A percentile compares a stretch with the other conserved stretches of the same genome.
Evolutionary conservation across 2,329 filamentous ascomycete species (phyloP).

Genomic region (Fusarium acutatum): DNA sequence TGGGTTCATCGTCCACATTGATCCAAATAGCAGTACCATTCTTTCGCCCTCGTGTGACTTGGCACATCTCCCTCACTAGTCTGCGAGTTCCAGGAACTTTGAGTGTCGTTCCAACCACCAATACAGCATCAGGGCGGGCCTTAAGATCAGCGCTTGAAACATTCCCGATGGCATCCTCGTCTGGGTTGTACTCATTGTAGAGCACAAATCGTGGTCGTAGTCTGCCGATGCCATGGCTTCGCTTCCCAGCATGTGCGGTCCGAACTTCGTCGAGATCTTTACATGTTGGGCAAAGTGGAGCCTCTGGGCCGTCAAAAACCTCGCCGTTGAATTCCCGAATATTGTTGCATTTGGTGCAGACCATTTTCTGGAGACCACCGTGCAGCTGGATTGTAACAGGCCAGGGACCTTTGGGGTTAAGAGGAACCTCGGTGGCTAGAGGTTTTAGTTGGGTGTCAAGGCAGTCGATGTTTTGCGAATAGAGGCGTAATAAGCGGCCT

Average conservation of each 20-base stretch:
- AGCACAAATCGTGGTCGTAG: conserved; percentile 92
- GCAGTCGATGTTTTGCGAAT: conserved; percentile 97
- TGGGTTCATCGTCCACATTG: conserved; percentile 86
- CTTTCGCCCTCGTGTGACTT: conserved; percentile 80
- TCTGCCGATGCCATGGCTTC: conserved; percentile 91
- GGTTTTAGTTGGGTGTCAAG: conserved; percentile 87
- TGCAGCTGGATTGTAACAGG: conserved; percentile 93
- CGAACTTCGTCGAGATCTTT: conserved; percentile 78
- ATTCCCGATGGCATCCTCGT: conserved; percentile 93
- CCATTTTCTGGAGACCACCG: conserved; percentile 93
- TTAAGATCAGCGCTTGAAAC: conserved; percentile 88
- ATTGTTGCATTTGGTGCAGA: conserved; percentile 89
- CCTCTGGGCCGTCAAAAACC: conserved; percentile 83
- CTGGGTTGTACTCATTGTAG: conserved; percentile 97
- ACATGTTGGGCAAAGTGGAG: conserved; percentile 82
- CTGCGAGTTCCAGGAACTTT: conserved; percentile 93
- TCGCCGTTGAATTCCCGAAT: conserved; percentile 79
- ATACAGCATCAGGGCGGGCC: conserved; percentile 85
- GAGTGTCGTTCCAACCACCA: conserved; percentile 94
- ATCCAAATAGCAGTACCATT: conserved; percentile 94
- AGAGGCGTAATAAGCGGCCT: conserved; percentile 86
- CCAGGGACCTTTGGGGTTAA: conserved; percentile 88
- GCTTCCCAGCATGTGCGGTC: conserved; percentile 79
- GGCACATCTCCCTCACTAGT: conserved; percentile 90
- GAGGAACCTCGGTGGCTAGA: conserved; percentile 80